Percentiles rank a stretch among this genome's conserved stretches.
Conservation (phyloP, 148 eudicot species). For the Dysphania ambrosioides region DNA sequence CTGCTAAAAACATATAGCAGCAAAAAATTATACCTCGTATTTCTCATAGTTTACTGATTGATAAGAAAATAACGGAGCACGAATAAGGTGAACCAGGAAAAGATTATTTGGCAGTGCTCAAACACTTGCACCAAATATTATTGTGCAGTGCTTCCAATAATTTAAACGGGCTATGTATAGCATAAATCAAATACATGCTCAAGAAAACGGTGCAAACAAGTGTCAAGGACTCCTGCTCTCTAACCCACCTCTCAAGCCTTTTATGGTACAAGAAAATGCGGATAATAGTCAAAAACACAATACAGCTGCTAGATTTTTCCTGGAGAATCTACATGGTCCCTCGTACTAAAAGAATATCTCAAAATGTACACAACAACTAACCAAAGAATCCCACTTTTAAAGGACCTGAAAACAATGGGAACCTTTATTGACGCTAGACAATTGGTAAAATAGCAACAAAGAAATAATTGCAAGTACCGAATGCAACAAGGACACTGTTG, state of each 20-base stretch:
- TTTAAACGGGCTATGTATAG: not conserved
- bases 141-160: slow-evolving; percentile 19
- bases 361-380: slow-evolving; percentile 31
- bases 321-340: slow-evolving; percentile 28
- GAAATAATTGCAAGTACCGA: slow-evolving; percentile 18
- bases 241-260: too few relatives aligned
- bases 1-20: too few relatives aligned
- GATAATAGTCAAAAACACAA: slow-evolving; percentile 12
- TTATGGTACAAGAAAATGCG: slow-evolving; percentile 8
- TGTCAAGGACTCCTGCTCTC: slow-evolving; percentile 9
- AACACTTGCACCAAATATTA: slow-evolving; percentile 16
- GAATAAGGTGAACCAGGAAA: not conserved
- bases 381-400: slow-evolving; percentile 15
- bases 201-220: slow-evolving; percentile 12
- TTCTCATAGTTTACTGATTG: not conserved
- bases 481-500: not conserved
- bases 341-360: slow-evolving; percentile 32
- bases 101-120: not conserved
- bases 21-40: too few relatives aligned
- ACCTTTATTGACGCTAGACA: slow-evolving; percentile 31
- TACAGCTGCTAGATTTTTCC: slow-evolving; percentile 18
- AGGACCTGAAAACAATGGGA: slow-evolving; percentile 29
- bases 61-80: not conserved
- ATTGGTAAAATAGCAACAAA: slow-evolving; percentile 17
- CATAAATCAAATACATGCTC: slow-evolving; percentile 22